A percentile compares a stretch with the other conserved stretches of the same genome.
These are phyloP conservation scores for Cladophialophora immunda DNA, from an alignment of 2,329 filamentous ascomycete genomes.

Conservation along the genomic window DNA sequence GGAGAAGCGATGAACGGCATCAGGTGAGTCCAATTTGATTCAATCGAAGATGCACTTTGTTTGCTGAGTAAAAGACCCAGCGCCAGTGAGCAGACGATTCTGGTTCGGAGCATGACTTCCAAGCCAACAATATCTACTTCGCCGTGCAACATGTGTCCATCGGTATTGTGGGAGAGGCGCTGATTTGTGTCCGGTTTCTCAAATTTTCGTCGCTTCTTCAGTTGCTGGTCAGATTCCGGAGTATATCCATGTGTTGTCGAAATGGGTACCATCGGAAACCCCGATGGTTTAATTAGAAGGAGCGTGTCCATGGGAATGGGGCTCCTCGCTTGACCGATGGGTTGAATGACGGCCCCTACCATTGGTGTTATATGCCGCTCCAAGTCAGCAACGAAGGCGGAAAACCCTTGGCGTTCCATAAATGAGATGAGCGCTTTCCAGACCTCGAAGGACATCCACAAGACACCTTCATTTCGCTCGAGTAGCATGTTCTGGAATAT, in stretches of 20 bases:
- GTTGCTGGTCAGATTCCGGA: constrained; percentile 53
- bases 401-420: constrained; percentile 64
- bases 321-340: constrained; percentile 89
- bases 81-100: constrained; percentile 84
- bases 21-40: constrained; percentile 70
- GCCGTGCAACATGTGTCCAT: constrained; percentile 96
- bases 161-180: constrained; percentile 86
- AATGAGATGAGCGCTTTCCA: constrained; percentile 70
- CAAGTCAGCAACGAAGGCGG: constrained; percentile 76
- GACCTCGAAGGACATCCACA: constrained; percentile 83
- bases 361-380: constrained; percentile 79
- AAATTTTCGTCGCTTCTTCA: constrained; percentile 74
- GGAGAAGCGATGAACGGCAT: constrained; percentile 73
- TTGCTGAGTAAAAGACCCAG: constrained; percentile 83
- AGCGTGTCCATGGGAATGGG: constrained; percentile 90
- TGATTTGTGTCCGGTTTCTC: constrained; percentile 79
- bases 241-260: constrained; percentile 49
- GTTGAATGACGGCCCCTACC: constrained; percentile 84
- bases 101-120: constrained; percentile 86
- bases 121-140: constrained; percentile 93
- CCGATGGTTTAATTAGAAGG: constrained; percentile 92
- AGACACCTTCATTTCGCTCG: constrained; percentile 83
- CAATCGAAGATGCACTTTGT: constrained; percentile 67
- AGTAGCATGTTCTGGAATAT: constrained; percentile 96
- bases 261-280: constrained; percentile 74